Base-by-base conservation (phyloP, 2,329 filamentous ascomycete species). In the Scedosporium minutisporum region DNA sequence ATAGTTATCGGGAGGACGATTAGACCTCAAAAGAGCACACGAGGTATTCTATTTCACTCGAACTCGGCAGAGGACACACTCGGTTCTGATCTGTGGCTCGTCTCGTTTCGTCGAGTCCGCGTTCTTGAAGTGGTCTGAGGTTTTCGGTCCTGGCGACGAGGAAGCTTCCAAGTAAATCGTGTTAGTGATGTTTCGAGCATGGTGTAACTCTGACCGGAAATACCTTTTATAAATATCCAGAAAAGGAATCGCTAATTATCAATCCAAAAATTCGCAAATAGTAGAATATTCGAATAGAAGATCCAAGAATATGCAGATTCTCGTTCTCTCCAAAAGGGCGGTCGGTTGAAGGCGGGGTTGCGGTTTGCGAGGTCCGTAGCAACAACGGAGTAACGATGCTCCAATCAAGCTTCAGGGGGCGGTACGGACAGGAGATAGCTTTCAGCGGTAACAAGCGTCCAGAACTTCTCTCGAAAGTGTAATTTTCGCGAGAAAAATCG, bases 341-440 rank as follows among this genome's bases (percentile, higher is more conserved):
- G 23, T 14, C 21, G 51, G 51, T 23, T 12, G 51, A 16, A 23
- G 51, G 51, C 7, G 51, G 51, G 18, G 51, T 18, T 29, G 51
- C 18, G 16, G 44, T n/a, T 48, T n/a, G 16, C 6, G 44, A 55
- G 18, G 18, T 55, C 51, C 51, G 51, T 55, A 55, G 51, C 51
- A 55, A 55, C 51, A 25, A 27, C 51, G 51, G 51, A 55, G 51
- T 55, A 55, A 55, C 51, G 51, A 55, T 48, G 44, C n/a, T 48
- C 44, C 44, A 48, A 48, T 48, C 44, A 48, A 48, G 18, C 44
- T 48, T 48, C 44, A n/a, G 44, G 3, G 2, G n/a, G 16, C 14
- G 27, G 16, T 4, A 21, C 14, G 6, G 6, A 7, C 6, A 10
- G 10, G 14, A 44, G 6, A 48, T 2, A 48, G 44, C 18, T 21